These are phyloP conservation scores for Lithohypha guttulata DNA, from an alignment of 2,329 filamentous ascomycete genomes.

Conservation along the genomic window DNA sequence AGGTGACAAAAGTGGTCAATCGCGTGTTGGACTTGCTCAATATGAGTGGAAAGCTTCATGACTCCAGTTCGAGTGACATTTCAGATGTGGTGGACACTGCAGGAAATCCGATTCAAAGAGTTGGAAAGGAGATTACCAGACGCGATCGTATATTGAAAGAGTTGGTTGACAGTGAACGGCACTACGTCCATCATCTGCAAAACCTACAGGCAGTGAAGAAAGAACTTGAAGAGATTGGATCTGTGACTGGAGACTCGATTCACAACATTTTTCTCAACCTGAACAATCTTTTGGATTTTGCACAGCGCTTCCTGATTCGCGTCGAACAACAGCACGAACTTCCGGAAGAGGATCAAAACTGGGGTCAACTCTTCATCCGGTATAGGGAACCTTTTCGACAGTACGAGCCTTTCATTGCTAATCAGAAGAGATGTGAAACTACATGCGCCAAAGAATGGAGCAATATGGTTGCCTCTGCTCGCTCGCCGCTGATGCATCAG, in stretches of 20 bases:
- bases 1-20: conserved; percentile 80
- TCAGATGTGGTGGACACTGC: conserved; percentile 35
- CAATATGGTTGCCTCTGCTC: conserved; percentile 60
- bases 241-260: conserved; percentile 77
- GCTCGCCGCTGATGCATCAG: conserved; percentile 55
- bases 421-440: conserved; percentile 80
- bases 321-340: conserved; percentile 91
- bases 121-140: conserved; percentile 47
- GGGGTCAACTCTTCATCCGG: conserved; percentile 81
- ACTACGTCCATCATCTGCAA: conserved; percentile 95
- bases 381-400: conserved; percentile 83
- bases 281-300: conserved; percentile 88
- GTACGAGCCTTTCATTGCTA: conserved; percentile 95
- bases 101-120: conserved; percentile 27
- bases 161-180: conserved; percentile 86
- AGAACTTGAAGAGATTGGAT: conserved; percentile 73
- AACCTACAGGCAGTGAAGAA: conserved; percentile 89
- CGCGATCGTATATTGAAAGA: conserved; percentile 87
- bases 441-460: conserved; percentile 78
- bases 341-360: conserved; percentile 66
- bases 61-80: conserved; percentile 33
- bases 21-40: conserved; percentile 80
- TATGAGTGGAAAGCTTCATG: conserved; percentile 60
- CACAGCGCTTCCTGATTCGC: conserved; percentile 85
- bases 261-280: conserved; percentile 96